Evolutionary conservation across 2,329 filamentous ascomycete genomes (phyloP).

Genomic region (Gliomastix tumulicola): DNA sequence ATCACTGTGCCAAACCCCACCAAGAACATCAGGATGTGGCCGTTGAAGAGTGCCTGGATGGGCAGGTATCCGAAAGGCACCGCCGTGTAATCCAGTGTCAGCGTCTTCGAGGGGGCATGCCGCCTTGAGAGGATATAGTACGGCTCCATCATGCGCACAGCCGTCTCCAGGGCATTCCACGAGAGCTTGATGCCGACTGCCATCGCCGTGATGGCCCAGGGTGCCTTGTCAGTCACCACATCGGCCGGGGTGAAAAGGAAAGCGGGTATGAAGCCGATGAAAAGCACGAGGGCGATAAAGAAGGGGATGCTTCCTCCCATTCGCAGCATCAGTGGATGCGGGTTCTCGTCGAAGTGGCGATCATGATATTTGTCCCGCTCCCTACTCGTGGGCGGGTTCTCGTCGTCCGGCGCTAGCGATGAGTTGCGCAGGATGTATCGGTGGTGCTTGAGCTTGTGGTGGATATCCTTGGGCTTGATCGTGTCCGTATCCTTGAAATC

Average conservation of each 20-base stretch:
- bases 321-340: conserved; percentile 64
- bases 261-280: conserved; percentile 50
- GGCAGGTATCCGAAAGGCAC: conserved; percentile 63
- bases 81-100: conserved; percentile 67
- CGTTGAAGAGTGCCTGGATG: conserved; percentile 53
- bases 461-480: conserved; percentile 59
- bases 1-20: conserved; percentile 66
- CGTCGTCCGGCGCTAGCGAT: conserved; percentile 59
- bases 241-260: conserved; percentile 54
- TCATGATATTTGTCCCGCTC: conserved; percentile 41
- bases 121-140: conserved; percentile 64
- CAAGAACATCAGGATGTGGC: conserved; percentile 58
- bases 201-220: conserved; percentile 59
- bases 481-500: conserved; percentile 69
- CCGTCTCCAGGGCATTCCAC: conserved; percentile 63
- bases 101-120: conserved; percentile 56
- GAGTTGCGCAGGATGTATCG: conserved; percentile 66
- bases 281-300: conserved; percentile 47
- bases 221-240: conserved; percentile 50
- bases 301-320: conserved; percentile 53
- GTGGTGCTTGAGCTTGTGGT: conserved; percentile 56
- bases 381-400: conserved; percentile 29
- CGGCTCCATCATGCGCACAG: conserved; percentile 67
- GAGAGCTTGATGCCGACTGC: conserved; percentile 61
- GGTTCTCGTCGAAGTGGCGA: conserved; percentile 47